Percentiles rank a stretch among this genome's conserved stretches.
Conservation (phyloP, 345 rosid genomes). For the Rhodomyrtus tomentosa region DNA sequence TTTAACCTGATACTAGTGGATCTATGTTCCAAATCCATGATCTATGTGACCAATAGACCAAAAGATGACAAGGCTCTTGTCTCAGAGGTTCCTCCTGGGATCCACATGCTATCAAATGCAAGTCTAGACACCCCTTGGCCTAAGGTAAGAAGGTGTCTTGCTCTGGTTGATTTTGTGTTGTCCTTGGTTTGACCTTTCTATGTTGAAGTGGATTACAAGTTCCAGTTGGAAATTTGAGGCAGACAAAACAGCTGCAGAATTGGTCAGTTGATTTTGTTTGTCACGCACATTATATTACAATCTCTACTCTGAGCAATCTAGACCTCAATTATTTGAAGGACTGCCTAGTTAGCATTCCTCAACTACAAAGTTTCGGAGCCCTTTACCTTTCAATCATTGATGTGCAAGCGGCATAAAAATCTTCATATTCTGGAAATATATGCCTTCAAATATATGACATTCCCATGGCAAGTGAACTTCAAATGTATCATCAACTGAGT, state of each 20-base stretch:
- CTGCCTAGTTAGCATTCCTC: background rate
- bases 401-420: background rate
- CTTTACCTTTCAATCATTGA: background rate
- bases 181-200: background rate
- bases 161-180: background rate
- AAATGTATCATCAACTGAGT: background rate
- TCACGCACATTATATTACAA: background rate
- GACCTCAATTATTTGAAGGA: background rate
- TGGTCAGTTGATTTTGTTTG: background rate
- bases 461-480: background rate
- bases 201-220: background rate
- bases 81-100: conserved; percentile 59
- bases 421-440: background rate
- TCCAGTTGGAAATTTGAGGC: background rate
- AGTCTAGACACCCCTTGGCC: conserved; percentile 81
- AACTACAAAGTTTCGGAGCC: background rate
- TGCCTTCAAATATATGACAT: background rate
- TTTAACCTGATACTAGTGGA: conserved; percentile 62
- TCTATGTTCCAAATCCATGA: conserved; percentile 41
- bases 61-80: conserved; percentile 9
- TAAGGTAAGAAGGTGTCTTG: conserved; percentile 27
- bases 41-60: conserved; percentile 62
- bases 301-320: background rate
- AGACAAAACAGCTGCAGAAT: background rate
- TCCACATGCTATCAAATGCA: conserved; percentile 66